Conservation (phyloP, 2,329 filamentous ascomycete genomes). For the Monosporascus sp. region DNA sequence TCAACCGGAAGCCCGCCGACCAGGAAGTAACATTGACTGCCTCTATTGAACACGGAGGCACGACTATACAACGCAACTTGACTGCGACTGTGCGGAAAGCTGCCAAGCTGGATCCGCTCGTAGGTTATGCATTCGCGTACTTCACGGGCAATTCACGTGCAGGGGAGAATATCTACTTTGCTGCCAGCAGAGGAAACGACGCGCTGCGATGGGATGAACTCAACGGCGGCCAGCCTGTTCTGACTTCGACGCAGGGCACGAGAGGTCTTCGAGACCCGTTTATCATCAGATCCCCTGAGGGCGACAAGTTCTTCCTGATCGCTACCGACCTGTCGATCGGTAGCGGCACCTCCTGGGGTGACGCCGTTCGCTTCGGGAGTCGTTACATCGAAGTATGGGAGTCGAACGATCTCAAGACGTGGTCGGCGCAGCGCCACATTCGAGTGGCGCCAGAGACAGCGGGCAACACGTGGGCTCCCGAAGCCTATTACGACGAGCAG, state of each 20-base stretch:
- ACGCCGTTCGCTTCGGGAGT: constrained; percentile 41
- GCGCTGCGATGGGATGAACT: constrained; percentile 45
- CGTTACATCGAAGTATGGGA: constrained; percentile 50
- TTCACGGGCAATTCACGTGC: constrained; percentile 39
- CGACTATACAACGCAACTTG: constrained; percentile 23
- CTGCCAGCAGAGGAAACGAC: constrained; percentile 46
- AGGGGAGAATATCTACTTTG: constrained; percentile 49
- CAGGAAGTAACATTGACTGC: constrained; percentile 30
- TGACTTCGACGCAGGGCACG: constrained; percentile 41
- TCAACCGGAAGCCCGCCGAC: constrained; percentile 23
- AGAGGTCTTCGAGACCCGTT: constrained; percentile 47
- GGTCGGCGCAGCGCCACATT: constrained; percentile 45
- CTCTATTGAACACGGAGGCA: constrained; percentile 20
- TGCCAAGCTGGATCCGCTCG: constrained; percentile 7
- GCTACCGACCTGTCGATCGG: constrained; percentile 50
- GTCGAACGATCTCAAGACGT: constrained; percentile 42
- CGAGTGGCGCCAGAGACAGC: constrained; percentile 42
- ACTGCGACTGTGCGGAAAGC: constrained; percentile 17
- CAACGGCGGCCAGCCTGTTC: constrained; percentile 39
- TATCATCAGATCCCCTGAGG: constrained; percentile 44
- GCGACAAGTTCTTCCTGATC: constrained; percentile 45
- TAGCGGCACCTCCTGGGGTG: constrained; percentile 45
- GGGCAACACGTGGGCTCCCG: constrained; percentile 50
- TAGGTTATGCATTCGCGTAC: constrained; percentile 47
- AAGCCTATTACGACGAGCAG: constrained; percentile 42